These are phyloP conservation scores for Spergularia marina DNA, from an alignment of 148 eudicot genomes.

Conservation along the genomic window DNA sequence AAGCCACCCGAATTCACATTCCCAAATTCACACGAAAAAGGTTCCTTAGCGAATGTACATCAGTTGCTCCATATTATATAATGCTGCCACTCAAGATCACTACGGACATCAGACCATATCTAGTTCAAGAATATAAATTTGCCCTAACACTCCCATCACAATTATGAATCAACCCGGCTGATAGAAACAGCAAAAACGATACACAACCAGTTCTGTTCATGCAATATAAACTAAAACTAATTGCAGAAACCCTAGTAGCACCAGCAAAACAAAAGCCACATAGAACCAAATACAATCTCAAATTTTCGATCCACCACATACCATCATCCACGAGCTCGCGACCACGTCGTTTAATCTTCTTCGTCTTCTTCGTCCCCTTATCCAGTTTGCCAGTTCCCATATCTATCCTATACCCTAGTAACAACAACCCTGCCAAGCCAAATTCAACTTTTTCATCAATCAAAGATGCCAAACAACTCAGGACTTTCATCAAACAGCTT, in stretches of 20 bases:
- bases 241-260: background rate
- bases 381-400: conserved; percentile 26
- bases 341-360: conserved; percentile 13
- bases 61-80: background rate
- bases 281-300: background rate
- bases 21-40: too few relatives aligned
- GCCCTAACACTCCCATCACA: background rate
- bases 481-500: conserved; percentile 4
- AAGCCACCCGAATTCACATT: too few relatives aligned
- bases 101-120: background rate
- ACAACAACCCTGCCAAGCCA: background rate
- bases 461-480: background rate
- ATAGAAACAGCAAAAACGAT: background rate
- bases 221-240: background rate
- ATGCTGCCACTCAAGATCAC: background rate
- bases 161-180: background rate
- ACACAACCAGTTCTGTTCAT: background rate
- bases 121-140: background rate
- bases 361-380: conserved; percentile 21
- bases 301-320: conserved; percentile 1
- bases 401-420: background rate
- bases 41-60: background rate
- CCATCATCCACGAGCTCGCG: conserved; percentile 11
- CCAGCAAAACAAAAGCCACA: background rate
- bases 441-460: background rate